Evolutionary conservation across 768 basidiomycete genomes (phyloP).

Genomic region (Russula sp.): DNA sequence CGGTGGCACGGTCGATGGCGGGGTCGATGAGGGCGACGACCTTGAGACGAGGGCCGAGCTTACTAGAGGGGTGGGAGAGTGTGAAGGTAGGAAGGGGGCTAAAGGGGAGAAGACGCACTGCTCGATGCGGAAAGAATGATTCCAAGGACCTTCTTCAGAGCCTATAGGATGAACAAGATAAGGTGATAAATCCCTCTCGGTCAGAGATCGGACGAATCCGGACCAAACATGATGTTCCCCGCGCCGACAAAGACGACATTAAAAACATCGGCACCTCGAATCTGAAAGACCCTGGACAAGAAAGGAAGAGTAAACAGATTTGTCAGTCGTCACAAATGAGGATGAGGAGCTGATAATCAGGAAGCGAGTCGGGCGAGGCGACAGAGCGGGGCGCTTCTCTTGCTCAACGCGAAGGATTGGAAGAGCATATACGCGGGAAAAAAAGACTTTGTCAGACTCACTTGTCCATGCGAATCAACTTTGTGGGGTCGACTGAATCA

Average conservation of each 20-base stretch:
- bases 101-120: slow-evolving; percentile 50
- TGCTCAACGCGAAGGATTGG: neutral
- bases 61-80: slow-evolving; percentile 45
- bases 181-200: slow-evolving; percentile 6
- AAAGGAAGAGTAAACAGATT: slow-evolving; percentile 5
- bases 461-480: slow-evolving; percentile 80
- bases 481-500: slow-evolving; percentile 65
- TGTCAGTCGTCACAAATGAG: slow-evolving; percentile 28
- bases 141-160: slow-evolving; percentile 88
- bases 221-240: slow-evolving; percentile 98
- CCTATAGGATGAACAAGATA: slow-evolving; percentile 43
- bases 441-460: slow-evolving; percentile 31
- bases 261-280: slow-evolving; percentile 70
- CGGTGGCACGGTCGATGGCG: slow-evolving; percentile 70
- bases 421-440: neutral
- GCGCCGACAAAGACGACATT: slow-evolving; percentile 95
- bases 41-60: slow-evolving; percentile 94
- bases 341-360: slow-evolving; percentile 18
- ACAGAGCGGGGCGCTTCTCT: slow-evolving; percentile 8
- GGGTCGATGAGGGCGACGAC: slow-evolving; percentile 95
- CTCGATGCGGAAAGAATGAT: slow-evolving; percentile 88
- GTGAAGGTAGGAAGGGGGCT: slow-evolving; percentile 20
- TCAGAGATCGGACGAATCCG: slow-evolving; percentile 25
- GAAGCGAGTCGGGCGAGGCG: neutral
- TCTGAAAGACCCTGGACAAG: slow-evolving; percentile 44